Percentiles rank a stretch among this genome's conserved stretches.
phyloP scores from a whole-genome alignment of 1,139 yeast genomes.

The Debaryomycetaceae sp. region DNA sequence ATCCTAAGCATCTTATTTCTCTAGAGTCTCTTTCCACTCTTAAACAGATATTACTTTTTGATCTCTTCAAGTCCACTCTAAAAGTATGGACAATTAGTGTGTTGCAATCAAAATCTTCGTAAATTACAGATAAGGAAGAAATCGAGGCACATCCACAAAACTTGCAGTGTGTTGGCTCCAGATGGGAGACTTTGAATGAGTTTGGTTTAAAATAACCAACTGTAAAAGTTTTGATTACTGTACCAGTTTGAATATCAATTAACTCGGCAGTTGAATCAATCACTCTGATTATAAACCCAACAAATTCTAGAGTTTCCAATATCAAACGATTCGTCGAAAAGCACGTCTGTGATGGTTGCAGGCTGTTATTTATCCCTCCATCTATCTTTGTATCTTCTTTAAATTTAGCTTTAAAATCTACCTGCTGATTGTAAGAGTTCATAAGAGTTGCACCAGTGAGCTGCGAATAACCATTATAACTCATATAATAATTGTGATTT shows the following conservation, averaged over 20 bases:
- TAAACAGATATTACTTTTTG: constrained; percentile 76
- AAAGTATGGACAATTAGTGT: constrained; percentile 71
- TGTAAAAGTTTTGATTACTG: constrained; percentile 49
- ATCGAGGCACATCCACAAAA: constrained; percentile 90
- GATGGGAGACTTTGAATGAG: constrained; percentile 67
- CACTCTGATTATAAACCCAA: constrained; percentile 67
- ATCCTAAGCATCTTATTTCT: constrained; percentile 85
- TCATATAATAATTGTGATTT: constrained; percentile 47
- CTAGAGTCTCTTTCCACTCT: constrained; percentile 91
- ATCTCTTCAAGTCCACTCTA: constrained; percentile 61
- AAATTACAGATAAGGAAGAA: constrained; percentile 66
- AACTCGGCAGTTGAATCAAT: constrained; percentile 55
- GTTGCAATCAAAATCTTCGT: constrained; percentile 57
- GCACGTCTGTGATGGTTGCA: constrained; percentile 1
- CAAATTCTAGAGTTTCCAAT: constrained; percentile 55
- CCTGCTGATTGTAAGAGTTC: not conserved
- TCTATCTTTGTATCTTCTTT: constrained; percentile 16
- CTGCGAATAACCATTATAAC: constrained; percentile 1
- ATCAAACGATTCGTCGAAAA: constrained; percentile 1
- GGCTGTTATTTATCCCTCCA: not conserved
- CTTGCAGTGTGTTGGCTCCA: constrained; percentile 82
- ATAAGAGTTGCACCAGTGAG: not conserved
- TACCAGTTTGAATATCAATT: constrained; percentile 77
- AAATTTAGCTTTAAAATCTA: not conserved
- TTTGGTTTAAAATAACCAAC: constrained; percentile 64